These are phyloP conservation scores for Madurella fahalii DNA, from an alignment of 2,329 filamentous ascomycete species.

Conservation along the genomic window DNA sequence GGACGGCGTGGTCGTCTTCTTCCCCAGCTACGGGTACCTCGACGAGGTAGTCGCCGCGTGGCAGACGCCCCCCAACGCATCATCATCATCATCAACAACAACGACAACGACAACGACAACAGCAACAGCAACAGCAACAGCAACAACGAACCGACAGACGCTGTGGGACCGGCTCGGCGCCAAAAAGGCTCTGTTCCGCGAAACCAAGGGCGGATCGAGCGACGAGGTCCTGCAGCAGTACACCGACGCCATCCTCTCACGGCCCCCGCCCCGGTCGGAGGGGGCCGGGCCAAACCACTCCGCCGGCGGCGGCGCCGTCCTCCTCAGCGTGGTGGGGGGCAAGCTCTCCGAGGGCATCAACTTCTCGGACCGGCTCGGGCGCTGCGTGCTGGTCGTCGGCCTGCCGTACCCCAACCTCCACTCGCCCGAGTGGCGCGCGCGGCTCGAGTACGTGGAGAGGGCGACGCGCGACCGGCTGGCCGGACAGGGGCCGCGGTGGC, in stretches of 20 bases:
- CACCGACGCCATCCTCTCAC: conserved; percentile 57
- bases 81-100: conserved; percentile 22
- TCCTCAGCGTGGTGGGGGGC: conserved; percentile 88
- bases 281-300: neutral
- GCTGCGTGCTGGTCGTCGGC: conserved; percentile 87
- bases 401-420: conserved; percentile 89
- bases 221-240: conserved; percentile 75
- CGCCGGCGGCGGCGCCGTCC: conserved; percentile 57
- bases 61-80: conserved; percentile 39
- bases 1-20: conserved; percentile 90
- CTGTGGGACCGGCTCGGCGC: conserved; percentile 56
- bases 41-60: conserved; percentile 65
- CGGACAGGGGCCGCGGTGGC: neutral
- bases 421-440: conserved; percentile 88
- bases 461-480: conserved; percentile 42
- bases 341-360: conserved; percentile 98
- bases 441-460: conserved; percentile 78
- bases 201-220: conserved; percentile 50
- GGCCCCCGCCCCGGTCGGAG: neutral
- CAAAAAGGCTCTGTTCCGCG: conserved; percentile 61
- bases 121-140: too few relatives aligned
- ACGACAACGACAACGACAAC: too few relatives aligned
- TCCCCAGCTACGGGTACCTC: conserved; percentile 90
- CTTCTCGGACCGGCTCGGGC: conserved; percentile 85
- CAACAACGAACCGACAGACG: conserved; percentile 29